Evolutionary conservation across 2,329 filamentous ascomycete genomes (phyloP), one percentile per base, ranked within the genome.

Genomic region (Colletotrichum zoysiae): DNA sequence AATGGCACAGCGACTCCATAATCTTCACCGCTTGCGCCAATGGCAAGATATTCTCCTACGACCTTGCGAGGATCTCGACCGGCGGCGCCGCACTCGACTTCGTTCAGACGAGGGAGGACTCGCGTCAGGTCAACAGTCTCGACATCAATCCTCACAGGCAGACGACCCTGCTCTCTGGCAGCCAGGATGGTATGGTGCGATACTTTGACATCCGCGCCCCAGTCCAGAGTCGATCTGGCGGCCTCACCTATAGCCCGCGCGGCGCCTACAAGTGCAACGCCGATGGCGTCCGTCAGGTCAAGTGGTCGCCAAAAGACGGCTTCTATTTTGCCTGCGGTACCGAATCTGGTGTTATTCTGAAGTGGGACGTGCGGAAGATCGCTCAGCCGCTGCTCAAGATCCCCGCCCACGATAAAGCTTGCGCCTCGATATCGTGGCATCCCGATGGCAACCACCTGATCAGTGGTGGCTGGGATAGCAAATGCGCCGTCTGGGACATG

Each of bases 401-500:
- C 75, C 87, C 88, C 40, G 90, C 88, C 0, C 90, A 92, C 76
- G 87, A 90, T 68, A 89, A 87, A 73, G 83, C 87, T 0, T 89
- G 88, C 76, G 84, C 87, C 2, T 85, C 88, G 0, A 88, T 92
- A 55, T 86, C 88, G 3, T 93, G 91, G 91, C 91, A 93, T 74
- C 88, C 89, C 0, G 90, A 92, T 76, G 91, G 90, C 18, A 84
- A 87, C n/a, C 89, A 92, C 75, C 80, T 92, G 14, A 85, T 90
- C 60, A 92, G 89, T 74, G 89, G 87, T 5, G 90, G 90, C 8
- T 83, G 86, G 74, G 91, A 93, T 77, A 86, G 85, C 71, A 87
- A 86, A 65, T 87, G 90, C 50, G 85, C 90, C 75, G 87, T 92
- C 7, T 93, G 91, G 91, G 89, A 92, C 76, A 80, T 92, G 69